Base-by-base conservation (phyloP, 257 asterid genomes). In the Nicotiana undulata region DNA sequence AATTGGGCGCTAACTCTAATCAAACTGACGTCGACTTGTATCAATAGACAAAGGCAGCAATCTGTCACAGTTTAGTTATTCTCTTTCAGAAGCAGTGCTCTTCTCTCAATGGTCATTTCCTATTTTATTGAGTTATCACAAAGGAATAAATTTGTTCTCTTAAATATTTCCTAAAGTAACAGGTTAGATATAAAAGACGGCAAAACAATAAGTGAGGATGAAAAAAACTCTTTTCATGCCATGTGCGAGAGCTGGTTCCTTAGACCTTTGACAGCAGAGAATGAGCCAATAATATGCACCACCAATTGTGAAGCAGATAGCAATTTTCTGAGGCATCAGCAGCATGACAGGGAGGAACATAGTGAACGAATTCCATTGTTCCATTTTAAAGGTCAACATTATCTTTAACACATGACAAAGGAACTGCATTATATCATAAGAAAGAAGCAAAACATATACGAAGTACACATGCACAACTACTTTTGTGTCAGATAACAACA, bases 261-360 rank as follows among this genome's bases (percentile, higher is more conserved):
- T 26, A 97, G 97, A 68, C 98, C 97, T 83, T 89, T 94, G n/a
- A 92, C 92, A 65, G 98, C 98, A 80, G 91, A 92, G 82, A 94
- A 89, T 6, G 98, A 90, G 81, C 93, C 97, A 52, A 94, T 89
- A 61, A 94, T 91, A 91, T 64, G 85, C 93, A 85, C 97, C 92
- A 46, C 98, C 98, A 74, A 92, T 80, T 32, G 97, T 94, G 89
- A 94, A 94, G 91, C 97, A 94, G 85, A 89, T 87, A 77, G 97
- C 98, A 85, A 92, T 92, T 83, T 94, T 94, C 60, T 94, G 98
- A 82, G 98, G 98, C 83, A 89, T 90, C 81, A 94, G 77, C 85
- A 92, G 95, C 96, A 94, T 92, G 24, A 91, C 97, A 68, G 97
- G 97, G n/a, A 94, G 97, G 86, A 94, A 94, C 84, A 94, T 89